Evolutionary conservation across 2,329 filamentous ascomycete genomes (phyloP), one percentile per base, ranked within the genome.

Genomic region (Hymenoscyphus scutula): DNA sequence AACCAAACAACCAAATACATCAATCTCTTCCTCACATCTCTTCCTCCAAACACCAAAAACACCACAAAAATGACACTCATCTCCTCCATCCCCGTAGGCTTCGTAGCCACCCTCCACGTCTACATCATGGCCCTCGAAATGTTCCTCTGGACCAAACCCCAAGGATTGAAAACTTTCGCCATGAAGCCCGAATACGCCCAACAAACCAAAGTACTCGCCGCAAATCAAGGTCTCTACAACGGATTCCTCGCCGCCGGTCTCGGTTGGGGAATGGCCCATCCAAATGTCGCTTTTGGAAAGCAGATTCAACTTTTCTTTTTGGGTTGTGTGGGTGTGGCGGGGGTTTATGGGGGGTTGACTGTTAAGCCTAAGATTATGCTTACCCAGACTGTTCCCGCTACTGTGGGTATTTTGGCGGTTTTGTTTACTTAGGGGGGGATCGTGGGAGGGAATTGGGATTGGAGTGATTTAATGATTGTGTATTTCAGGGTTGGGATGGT

Each of bases 211-310:
- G 67, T 73, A 3, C 73, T 83, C 38, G 81, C 79, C 55, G 78
- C 78, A 59, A 83, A 82, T 70, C 80, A 82, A 68, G 81, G 81
- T 23, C 74, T 83, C 5, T 83, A 83, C 73, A 83, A 83, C 68
- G 80, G 81, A 51, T 81, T 83, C 60, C 74, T 83, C n/a, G 77
- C 80, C 2, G 80, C 80, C 1, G 81, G 81, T 0, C 70, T 83
- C 1, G 62, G 73, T 29, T 83, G 81, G 81, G 76, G 77, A 2
- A 65, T 82, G n/a, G n/a, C 73, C 3, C 80, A 83, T 67, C 79
- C 80, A 0, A 74, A 75, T 5, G 41, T 19, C n/a, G 76, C 72
- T 41, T 77, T 83, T 62, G 76, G 74, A 17, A 66, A 60, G 3
- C 78, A 83, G 72, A 73, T 83, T 56, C 72, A 75, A 48, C 64